Evolutionary conservation across 2,329 filamentous ascomycete species (phyloP).

Genomic region (Nemania abortiva): DNA sequence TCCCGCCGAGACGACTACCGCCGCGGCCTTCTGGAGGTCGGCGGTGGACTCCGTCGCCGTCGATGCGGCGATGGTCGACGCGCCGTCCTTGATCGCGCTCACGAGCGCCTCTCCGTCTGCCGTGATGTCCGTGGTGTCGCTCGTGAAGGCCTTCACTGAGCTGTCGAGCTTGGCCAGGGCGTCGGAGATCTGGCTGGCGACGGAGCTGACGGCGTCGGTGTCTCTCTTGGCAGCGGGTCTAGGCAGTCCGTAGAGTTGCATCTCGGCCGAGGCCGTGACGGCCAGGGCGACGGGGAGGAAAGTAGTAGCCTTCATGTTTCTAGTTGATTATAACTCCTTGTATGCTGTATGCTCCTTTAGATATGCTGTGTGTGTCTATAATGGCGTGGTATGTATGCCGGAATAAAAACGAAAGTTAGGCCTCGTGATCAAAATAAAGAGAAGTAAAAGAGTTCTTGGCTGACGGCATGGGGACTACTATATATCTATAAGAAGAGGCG

Average conservation of each 20-base stretch:
- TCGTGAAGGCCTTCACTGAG: conserved; percentile 48
- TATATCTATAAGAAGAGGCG: conserved; percentile 6
- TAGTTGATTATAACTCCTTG: neutral
- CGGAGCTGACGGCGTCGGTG: conserved; percentile 42
- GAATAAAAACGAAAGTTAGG: neutral
- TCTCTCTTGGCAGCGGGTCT: conserved; percentile 40
- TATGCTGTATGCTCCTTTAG: neutral
- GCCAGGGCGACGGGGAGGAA: conserved; percentile 43
- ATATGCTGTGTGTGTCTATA: neutral
- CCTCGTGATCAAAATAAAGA: neutral
- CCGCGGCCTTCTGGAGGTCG: conserved; percentile 35
- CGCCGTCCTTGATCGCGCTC: conserved; percentile 41
- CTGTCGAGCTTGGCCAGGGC: conserved; percentile 49
- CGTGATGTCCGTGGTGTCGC: conserved; percentile 44
- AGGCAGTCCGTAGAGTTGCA: conserved; percentile 33
- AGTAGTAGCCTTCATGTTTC: conserved; percentile 45
- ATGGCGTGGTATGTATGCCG: neutral
- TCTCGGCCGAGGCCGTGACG: conserved; percentile 43
- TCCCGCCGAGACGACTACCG: conserved; percentile 28
- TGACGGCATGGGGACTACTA: conserved; percentile 18
- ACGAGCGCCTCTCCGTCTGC: conserved; percentile 44
- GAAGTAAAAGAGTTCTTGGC: neutral
- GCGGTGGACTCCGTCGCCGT: conserved; percentile 35
- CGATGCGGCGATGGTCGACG: conserved; percentile 28
- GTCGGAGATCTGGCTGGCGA: conserved; percentile 42